phyloP scores from a whole-genome alignment of 768 basidiomycete species.

The Naganishia onofrii region DNA sequence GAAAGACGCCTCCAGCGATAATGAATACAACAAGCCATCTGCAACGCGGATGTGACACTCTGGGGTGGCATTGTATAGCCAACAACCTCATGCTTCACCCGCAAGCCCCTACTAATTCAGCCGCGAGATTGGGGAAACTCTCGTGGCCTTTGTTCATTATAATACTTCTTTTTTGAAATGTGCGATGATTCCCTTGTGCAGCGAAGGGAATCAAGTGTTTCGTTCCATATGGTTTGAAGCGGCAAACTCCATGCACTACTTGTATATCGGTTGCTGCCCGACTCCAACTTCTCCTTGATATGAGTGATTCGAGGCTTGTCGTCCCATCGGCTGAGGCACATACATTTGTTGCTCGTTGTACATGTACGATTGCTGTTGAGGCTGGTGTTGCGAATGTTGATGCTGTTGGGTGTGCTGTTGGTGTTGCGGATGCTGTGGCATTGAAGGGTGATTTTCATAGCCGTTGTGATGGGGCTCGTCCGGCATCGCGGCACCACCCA shows the following conservation, averaged over 20 bases:
- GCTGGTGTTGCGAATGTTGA: constrained; percentile 9
- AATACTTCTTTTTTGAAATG: background rate
- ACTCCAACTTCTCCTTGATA: background rate
- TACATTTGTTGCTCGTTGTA: constrained; percentile 13
- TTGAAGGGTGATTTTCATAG: constrained; percentile 2
- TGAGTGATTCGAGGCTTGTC: constrained; percentile 13
- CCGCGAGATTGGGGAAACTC: background rate
- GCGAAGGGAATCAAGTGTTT: background rate
- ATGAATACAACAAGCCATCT: constrained; percentile 3
- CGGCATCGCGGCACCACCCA: background rate
- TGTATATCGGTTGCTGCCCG: constrained; percentile 9
- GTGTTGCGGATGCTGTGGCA: no score
- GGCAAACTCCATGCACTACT: background rate
- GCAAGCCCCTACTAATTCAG: constrained; percentile 1
- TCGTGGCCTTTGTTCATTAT: background rate
- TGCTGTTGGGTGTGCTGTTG: background rate
- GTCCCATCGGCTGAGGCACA: constrained; percentile 4
- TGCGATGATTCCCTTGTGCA: background rate
- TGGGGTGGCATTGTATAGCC: background rate
- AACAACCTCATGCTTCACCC: background rate
- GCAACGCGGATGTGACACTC: background rate
- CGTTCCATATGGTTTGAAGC: background rate
- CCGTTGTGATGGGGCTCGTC: background rate
- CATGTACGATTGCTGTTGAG: constrained; percentile 4
- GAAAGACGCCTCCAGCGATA: background rate